Base-by-base conservation (phyloP, 139 green algal species). In the Haematococcus sp. region DNA sequence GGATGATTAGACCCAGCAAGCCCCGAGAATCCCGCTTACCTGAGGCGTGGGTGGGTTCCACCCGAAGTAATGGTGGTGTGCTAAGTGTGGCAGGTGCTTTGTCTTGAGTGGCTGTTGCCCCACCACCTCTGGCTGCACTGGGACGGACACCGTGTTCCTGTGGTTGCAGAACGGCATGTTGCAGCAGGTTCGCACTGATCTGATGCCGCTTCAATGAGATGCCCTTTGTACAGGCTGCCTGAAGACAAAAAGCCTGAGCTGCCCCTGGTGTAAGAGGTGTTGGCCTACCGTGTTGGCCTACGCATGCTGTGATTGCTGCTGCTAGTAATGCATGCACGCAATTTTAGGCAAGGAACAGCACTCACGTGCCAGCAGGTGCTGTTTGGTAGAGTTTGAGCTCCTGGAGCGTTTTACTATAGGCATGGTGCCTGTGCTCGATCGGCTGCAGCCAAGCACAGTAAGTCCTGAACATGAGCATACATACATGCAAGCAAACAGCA, bases 11-110 rank as follows among this genome's bases (percentile, higher is more conserved):
- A n/a, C n/a, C n/a, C n/a, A n/a, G n/a, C n/a, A n/a, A n/a, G n/a
- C n/a, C n/a, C n/a, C n/a, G n/a, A n/a, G n/a, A n/a, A n/a, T n/a
- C n/a, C n/a, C n/a, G n/a, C 74, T 35, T 4, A 70, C 68, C 54
- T 81, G 52, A 2, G 76, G 76, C 0, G 70, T 71, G 13, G 76
- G 76, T 13, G 68, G 69, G 27, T 74, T 49, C 76, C 76, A 81
- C 16, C 76, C 76, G 40, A 76, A 81, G 64, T 81, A 70, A n/a
- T 81, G 63, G 22, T 81, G 76, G 46, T 81, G 76, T 3, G 75
- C 63, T 15, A 73, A 59, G 49, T 81, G 75, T 3, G 75, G 75
- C 31, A 76, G 23, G n/a, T 61, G 52, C 34, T 68, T 44, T 0
- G 33, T 30, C 1, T 44, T 68, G 1, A 81, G 68, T 9, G 75